Conservation (phyloP, 257 asterid species). For the Gardenia jasminoides region DNA sequence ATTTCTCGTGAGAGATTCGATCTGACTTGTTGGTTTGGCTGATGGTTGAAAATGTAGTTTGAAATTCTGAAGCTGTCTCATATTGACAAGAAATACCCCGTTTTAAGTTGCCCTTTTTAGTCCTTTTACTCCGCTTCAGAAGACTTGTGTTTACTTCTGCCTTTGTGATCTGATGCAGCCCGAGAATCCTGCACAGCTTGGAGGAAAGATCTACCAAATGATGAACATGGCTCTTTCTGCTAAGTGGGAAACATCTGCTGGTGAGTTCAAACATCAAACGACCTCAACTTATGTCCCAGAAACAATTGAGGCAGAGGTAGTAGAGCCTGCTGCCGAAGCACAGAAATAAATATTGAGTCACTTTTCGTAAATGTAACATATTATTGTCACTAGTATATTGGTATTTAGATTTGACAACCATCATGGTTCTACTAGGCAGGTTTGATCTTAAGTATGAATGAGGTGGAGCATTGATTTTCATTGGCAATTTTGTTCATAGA, state of each 20-base stretch:
- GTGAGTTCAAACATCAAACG: slow-evolving; percentile 39
- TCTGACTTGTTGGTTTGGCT: background rate
- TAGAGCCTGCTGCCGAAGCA: slow-evolving; percentile 67
- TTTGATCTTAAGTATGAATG: background rate
- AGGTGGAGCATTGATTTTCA: background rate
- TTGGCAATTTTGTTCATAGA: background rate
- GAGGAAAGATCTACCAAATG: slow-evolving; percentile 96
- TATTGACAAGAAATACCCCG: background rate
- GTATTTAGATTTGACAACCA: too few species aligned
- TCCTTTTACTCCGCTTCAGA: too few species aligned
- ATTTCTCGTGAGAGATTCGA: background rate
- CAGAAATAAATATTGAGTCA: slow-evolving; percentile 36
- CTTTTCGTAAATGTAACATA: background rate
- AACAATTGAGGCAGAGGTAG: slow-evolving; percentile 72
- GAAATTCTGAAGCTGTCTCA: background rate
- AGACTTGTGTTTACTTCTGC: background rate
- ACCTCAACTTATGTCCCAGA: slow-evolving; percentile 34
- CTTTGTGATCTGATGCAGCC: slow-evolving; percentile 49
- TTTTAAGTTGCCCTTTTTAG: too few species aligned
- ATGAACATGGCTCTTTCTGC: slow-evolving; percentile 85
- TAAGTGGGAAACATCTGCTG: slow-evolving; percentile 52
- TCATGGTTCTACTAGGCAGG: background rate
- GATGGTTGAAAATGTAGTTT: background rate
- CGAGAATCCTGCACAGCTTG: slow-evolving; percentile 91
- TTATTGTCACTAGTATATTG: background rate